Evolutionary conservation across 2,329 filamentous ascomycete genomes (phyloP), one percentile per base, ranked within the genome.

Genomic region (Colletotrichum tropicicola): DNA sequence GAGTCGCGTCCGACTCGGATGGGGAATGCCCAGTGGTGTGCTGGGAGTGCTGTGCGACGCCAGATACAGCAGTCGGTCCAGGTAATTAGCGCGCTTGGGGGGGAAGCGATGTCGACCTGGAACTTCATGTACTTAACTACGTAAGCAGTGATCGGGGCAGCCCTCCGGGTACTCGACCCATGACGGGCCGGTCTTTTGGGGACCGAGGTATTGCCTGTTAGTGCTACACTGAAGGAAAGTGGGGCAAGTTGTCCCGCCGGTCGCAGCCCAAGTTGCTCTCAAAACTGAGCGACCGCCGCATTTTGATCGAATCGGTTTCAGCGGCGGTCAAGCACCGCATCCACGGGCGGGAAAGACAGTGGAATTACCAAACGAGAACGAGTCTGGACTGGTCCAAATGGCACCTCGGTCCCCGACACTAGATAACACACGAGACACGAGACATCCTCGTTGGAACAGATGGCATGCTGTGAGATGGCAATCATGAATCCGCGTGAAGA

Each of bases 301-400:
- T 47, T 49, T 30, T 28, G 28, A 35, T 53, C 19, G 27, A 23
- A 15, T 53, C 27, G 15, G 56, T 52, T 52, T 59, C 47, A 53
- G 56, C 47, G 45, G 47, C 56, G 47, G 37, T 52, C 47, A 59
- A 43, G 37, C 37, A 35, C 47, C 23, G 17, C 47, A 30, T 25
- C 13, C 23, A 19, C 15, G 7, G 37, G 17, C 15, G 37, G 17
- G 37, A 41, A 41, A 41, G 27, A 35, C n/a, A n/a, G n/a, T n/a
- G n/a, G n/a, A n/a, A 55, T 13, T 39, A 35, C 52, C 28, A 21
- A 9, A 27, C 41, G 27, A 17, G n/a, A 55, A 25, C 6, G 43
- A 37, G 53, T 56, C 45, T 52, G 15, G 56, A 35, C 45, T 59
- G 37, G 15, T 52, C 37, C n/a, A 19, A 32, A 45, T 45, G 21